Base-by-base conservation (phyloP, 192 early-diverging fungal genomes). In the Umbelopsis sp. region DNA sequence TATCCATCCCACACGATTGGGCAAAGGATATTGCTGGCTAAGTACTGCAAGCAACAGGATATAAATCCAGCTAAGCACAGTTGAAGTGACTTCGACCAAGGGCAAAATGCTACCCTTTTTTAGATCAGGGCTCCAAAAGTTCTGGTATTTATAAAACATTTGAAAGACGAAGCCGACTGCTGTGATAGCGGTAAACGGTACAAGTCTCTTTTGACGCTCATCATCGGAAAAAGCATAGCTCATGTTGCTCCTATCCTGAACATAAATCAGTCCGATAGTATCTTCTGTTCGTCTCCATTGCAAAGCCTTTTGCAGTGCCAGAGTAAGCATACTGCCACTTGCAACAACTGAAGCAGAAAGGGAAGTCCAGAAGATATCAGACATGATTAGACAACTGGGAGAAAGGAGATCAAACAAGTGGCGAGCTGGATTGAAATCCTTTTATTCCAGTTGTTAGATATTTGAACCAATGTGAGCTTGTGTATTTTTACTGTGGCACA, bases 1-100 rank as follows among this genome's bases (percentile, higher is more conserved):
- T 47, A 75, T 68, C 73, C 76, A 78, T 16, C 71, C 73, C 76
- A 69, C 73, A 1, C 30, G 10, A 30, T 67, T 73, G 10, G 78
- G 78, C 2, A 80, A 20, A 2, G 41, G 49, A 23, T 80, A 61
- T 7, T 66, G 51, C n/a, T 48, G 68, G 6, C 71, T 69, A 2
- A 80, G 67, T 22, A 80, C 25, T 22, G 64, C 61, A 18, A 80
- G 49, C 3, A 68, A 50, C 13, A 67, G 30, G n/a, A 50, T 49
- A 50, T 80, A 80, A 1, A 72, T 13, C 78, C 78, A 80, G 21
- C 55, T 30, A 6, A 61, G 2, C 7, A 37, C 55, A 7, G 30
- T n/a, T 35, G 15, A 61, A 16, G 30, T 12, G 10, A 8, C 30
- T 12, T 33, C 25, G 27, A 35, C 12, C 30, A 61, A n/a, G 37